A percentile compares a stretch with the other conserved stretches of the same genome.
These are phyloP conservation scores for Tilletia indica DNA, from an alignment of 1,284 basidiomycete genomes.

Conservation along the genomic window DNA sequence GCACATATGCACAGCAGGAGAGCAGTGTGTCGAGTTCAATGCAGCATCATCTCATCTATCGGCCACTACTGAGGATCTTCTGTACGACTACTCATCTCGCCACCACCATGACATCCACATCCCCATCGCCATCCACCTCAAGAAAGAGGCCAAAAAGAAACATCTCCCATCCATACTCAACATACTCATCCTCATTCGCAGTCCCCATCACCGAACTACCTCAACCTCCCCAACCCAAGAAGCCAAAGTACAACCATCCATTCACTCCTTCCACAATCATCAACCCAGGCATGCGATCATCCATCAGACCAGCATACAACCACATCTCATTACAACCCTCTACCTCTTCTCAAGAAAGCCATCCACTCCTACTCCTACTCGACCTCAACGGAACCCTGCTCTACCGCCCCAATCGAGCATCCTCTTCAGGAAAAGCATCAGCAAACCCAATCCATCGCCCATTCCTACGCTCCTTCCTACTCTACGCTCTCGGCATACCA, in stretches of 20 bases:
- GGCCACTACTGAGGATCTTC: too few relatives aligned
- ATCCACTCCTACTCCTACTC: constrained; percentile 65
- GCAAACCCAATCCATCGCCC: constrained; percentile 59
- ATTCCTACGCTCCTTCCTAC: constrained; percentile 67
- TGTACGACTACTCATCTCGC: too few relatives aligned
- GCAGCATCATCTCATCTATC: too few relatives aligned
- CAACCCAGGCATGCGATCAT: neutral
- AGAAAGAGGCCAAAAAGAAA: too few relatives aligned
- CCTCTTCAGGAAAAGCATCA: constrained; percentile 27
- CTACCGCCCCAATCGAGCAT: constrained; percentile 61
- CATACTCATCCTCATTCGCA: too few relatives aligned
- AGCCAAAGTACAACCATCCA: neutral
- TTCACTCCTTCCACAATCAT: too few relatives aligned
- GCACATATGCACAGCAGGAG: too few relatives aligned
- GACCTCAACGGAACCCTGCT: constrained; percentile 81
- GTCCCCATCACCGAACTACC: too few relatives aligned
- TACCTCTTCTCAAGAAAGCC: neutral
- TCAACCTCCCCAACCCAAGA: neutral
- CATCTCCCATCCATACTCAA: too few relatives aligned
- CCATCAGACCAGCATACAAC: neutral
- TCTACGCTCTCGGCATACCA: constrained; percentile 59
- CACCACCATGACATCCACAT: too few relatives aligned
- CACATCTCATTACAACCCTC: neutral
- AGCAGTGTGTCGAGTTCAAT: too few relatives aligned
- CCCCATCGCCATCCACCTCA: too few relatives aligned